phyloP scores from a whole-genome alignment of 2,329 filamentous ascomycete species.

The Colletotrichum orchidophilum region DNA sequence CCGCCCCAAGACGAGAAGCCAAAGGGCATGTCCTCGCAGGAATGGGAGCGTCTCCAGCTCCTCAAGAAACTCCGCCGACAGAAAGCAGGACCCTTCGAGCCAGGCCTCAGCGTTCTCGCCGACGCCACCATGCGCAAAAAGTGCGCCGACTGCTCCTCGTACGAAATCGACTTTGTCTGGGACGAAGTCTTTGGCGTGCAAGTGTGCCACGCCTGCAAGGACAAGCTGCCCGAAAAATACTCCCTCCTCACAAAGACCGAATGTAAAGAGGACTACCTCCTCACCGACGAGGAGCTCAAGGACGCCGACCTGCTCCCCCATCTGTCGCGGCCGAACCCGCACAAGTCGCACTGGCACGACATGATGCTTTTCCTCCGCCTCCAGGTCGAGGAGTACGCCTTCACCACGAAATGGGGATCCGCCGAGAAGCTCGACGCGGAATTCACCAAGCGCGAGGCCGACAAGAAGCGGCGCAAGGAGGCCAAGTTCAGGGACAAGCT shows the following conservation, averaged over 20 bases:
- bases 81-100: slow-evolving; percentile 87
- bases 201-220: slow-evolving; percentile 87
- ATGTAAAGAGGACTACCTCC: slow-evolving; percentile 91
- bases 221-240: slow-evolving; percentile 91
- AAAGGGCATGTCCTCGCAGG: slow-evolving; percentile 85
- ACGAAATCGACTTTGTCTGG: slow-evolving; percentile 97
- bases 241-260: slow-evolving; percentile 96
- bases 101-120: slow-evolving; percentile 79
- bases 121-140: slow-evolving; percentile 73
- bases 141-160: slow-evolving; percentile 82
- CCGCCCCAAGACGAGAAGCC: slow-evolving; percentile 72
- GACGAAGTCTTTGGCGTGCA: slow-evolving; percentile 81
- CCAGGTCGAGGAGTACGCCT: slow-evolving; percentile 94
- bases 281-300: slow-evolving; percentile 90
- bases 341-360: slow-evolving; percentile 95
- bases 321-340: slow-evolving; percentile 89
- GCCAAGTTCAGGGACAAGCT: slow-evolving; percentile 92
- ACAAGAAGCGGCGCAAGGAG: slow-evolving; percentile 88
- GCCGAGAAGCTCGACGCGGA: slow-evolving; percentile 87
- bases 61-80: slow-evolving; percentile 76
- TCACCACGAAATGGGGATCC: slow-evolving; percentile 90
- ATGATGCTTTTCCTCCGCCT: slow-evolving; percentile 98
- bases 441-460: slow-evolving; percentile 79
- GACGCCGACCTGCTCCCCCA: slow-evolving; percentile 89
- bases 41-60: slow-evolving; percentile 89